These are phyloP conservation scores for Colletotrichum shisoi DNA, from an alignment of 2,329 filamentous ascomycete species.

Conservation along the genomic window DNA sequence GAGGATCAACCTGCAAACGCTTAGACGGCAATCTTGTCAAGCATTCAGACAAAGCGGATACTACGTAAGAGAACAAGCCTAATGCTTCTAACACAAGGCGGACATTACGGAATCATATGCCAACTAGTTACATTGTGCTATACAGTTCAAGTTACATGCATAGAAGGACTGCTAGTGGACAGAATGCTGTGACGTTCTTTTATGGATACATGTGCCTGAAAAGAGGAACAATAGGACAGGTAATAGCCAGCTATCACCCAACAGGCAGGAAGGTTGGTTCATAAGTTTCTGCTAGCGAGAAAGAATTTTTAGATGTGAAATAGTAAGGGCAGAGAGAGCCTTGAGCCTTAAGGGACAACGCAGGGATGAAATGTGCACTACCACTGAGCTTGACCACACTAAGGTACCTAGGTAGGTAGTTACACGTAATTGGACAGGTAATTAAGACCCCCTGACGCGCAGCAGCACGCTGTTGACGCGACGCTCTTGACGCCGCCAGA, in stretches of 20 bases:
- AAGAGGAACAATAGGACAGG: no score
- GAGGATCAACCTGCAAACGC: no score
- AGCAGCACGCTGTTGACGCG: constrained; percentile 10
- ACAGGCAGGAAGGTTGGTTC: constrained; percentile 24
- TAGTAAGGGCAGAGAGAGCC: neutral
- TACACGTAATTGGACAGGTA: constrained; percentile 8
- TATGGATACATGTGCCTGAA: constrained; percentile 41
- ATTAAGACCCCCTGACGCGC: constrained; percentile 4
- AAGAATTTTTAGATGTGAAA: constrained; percentile 40
- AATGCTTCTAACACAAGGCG: constrained; percentile 29
- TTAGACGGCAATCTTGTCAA: constrained; percentile 29
- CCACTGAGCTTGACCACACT: no score
- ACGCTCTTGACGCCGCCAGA: neutral
- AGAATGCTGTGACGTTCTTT: constrained; percentile 50
- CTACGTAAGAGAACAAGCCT: constrained; percentile 49
- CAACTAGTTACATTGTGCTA: constrained; percentile 54
- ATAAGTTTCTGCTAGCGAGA: constrained; percentile 42
- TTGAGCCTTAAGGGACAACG: no score
- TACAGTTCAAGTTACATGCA: constrained; percentile 46
- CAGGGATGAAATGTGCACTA: no score
- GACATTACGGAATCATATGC: constrained; percentile 45
- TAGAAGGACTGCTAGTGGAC: constrained; percentile 45
- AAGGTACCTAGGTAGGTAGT: no score
- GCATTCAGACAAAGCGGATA: constrained; percentile 47
- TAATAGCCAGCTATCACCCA: constrained; percentile 12